A percentile compares a stretch with the other conserved stretches of the same genome.
These are phyloP conservation scores for Yamadazyma jaroonii DNA, from an alignment of 1,139 yeast genomes.

Conservation along the genomic window DNA sequence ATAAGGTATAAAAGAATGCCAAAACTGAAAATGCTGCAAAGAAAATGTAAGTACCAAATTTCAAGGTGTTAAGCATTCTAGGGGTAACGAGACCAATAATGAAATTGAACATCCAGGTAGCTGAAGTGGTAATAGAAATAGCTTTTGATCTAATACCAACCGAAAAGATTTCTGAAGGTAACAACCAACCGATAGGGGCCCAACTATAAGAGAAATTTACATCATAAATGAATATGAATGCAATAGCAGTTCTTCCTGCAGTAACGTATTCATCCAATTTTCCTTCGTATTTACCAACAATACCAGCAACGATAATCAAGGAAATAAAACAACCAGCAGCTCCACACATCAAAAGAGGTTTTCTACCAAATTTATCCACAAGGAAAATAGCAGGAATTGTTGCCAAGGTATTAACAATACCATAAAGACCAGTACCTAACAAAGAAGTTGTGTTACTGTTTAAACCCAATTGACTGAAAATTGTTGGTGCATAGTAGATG, in stretches of 20 bases:
- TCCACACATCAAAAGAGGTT: conserved; percentile 35
- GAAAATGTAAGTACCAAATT: conserved; percentile 24
- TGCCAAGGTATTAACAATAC: conserved; percentile 53
- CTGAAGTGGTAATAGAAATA: conserved; percentile 30
- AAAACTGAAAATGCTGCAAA: conserved; percentile 24
- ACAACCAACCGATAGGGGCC: conserved; percentile 40
- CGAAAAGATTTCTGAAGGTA: conserved; percentile 44
- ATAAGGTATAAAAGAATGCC: conserved; percentile 19
- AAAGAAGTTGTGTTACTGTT: conserved; percentile 18
- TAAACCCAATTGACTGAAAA: conserved; percentile 18
- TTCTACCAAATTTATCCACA: conserved; percentile 49
- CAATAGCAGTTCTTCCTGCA: conserved; percentile 41
- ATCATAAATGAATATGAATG: conserved; percentile 37
- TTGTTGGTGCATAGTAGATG: conserved; percentile 57
- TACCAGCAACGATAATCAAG: conserved; percentile 38
- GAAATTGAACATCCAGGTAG: conserved; percentile 36
- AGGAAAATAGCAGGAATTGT: conserved; percentile 34
- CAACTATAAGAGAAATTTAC: conserved; percentile 24
- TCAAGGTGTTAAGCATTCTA: conserved; percentile 21
- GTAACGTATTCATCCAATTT: conserved; percentile 13
- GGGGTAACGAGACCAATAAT: conserved; percentile 30
- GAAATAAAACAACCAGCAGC: conserved; percentile 37
- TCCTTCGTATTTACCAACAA: conserved; percentile 48
- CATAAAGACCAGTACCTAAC: conserved; percentile 50
- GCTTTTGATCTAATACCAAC: conserved; percentile 24